A percentile compares a stretch with the other conserved stretches of the same genome.
Evolutionary conservation across 768 basidiomycete genomes (phyloP).

Genomic region (Russula earlei): DNA sequence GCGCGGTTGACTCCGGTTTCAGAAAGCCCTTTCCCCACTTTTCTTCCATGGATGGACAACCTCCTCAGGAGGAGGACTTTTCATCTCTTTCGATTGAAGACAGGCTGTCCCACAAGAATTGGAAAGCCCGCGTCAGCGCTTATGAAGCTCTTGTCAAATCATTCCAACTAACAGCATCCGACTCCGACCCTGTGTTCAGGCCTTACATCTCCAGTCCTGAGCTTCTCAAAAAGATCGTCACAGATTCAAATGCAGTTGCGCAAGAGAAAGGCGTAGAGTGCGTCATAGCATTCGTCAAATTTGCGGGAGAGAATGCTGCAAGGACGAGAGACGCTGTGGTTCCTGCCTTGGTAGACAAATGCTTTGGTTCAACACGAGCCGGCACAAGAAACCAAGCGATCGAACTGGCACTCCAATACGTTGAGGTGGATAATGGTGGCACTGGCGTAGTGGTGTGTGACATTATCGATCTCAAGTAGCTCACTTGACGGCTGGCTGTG

Average conservation of each 20-base stretch:
- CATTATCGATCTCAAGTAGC: conserved; percentile 17
- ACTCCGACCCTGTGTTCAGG: conserved; percentile 89
- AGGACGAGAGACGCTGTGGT: conserved; percentile 73
- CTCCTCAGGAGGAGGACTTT: conserved; percentile 92
- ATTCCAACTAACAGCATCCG: conserved; percentile 83
- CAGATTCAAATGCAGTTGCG: conserved; percentile 91
- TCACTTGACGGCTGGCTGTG: not conserved
- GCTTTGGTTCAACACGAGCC: conserved; percentile 81
- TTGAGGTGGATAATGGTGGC: conserved; percentile 87
- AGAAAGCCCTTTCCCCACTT: conserved; percentile 16
- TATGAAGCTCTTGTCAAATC: conserved; percentile 83
- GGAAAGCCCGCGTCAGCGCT: conserved; percentile 94
- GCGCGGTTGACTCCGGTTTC: conserved; percentile 9
- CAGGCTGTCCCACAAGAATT: conserved; percentile 88
- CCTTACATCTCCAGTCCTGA: conserved; percentile 75
- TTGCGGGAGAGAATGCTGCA: conserved; percentile 81
- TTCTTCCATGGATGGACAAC: conserved; percentile 72
- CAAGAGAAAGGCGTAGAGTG: conserved; percentile 97
- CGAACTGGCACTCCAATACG: conserved; percentile 81
- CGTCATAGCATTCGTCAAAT: conserved; percentile 76
- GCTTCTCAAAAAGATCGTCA: conserved; percentile 76
- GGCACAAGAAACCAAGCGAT: conserved; percentile 84
- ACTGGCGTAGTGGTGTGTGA: conserved; percentile 79
- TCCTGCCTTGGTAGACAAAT: conserved; percentile 93
- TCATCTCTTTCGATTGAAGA: conserved; percentile 67